Evolutionary conservation across 2,329 filamentous ascomycete species (phyloP).

Genomic region (Colletotrichum scovillei): DNA sequence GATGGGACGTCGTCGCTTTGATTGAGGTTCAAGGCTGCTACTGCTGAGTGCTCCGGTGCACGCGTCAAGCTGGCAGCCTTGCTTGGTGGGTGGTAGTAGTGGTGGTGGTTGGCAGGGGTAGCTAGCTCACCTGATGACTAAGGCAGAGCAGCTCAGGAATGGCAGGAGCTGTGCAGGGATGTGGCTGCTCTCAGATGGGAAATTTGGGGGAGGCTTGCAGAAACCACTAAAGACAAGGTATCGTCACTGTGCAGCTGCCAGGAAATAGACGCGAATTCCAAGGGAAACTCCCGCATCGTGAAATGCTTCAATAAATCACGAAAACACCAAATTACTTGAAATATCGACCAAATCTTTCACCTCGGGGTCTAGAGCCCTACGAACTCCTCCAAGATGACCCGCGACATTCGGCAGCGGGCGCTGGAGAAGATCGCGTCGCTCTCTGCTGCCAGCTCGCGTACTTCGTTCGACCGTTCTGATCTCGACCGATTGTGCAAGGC

Average conservation of each 20-base stretch:
- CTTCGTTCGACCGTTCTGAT: slow-evolving; percentile 71
- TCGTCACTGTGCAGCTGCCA: slow-evolving; percentile 32
- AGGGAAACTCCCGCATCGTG: neutral
- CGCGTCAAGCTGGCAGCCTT: slow-evolving; percentile 66
- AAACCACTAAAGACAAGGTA: neutral
- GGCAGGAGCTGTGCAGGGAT: slow-evolving; percentile 26
- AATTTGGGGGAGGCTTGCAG: slow-evolving; percentile 6
- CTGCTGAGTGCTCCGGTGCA: slow-evolving; percentile 43
- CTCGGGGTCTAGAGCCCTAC: neutral
- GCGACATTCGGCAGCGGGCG: slow-evolving; percentile 70
- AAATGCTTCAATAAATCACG: slow-evolving; percentile 4
- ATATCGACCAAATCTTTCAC: neutral
- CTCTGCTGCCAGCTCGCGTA: slow-evolving; percentile 65
- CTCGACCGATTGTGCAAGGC: slow-evolving; percentile 71
- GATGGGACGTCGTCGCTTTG: slow-evolving; percentile 21
- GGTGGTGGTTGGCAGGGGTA: slow-evolving; percentile 43
- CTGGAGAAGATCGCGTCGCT: slow-evolving; percentile 74
- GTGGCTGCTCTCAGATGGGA: slow-evolving; percentile 22
- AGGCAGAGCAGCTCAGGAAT: slow-evolving; percentile 41
- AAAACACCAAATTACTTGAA: neutral
- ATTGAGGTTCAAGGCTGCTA: slow-evolving; percentile 26
- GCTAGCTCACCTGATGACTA: slow-evolving; percentile 53
- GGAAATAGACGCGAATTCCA: neutral
- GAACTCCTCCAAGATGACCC: slow-evolving; percentile 53
- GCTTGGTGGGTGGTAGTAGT: slow-evolving; percentile 38